These are phyloP conservation scores for Penicilliopsis zonata DNA, from an alignment of 495 filamentous ascomycete genomes.

Conservation along the genomic window DNA sequence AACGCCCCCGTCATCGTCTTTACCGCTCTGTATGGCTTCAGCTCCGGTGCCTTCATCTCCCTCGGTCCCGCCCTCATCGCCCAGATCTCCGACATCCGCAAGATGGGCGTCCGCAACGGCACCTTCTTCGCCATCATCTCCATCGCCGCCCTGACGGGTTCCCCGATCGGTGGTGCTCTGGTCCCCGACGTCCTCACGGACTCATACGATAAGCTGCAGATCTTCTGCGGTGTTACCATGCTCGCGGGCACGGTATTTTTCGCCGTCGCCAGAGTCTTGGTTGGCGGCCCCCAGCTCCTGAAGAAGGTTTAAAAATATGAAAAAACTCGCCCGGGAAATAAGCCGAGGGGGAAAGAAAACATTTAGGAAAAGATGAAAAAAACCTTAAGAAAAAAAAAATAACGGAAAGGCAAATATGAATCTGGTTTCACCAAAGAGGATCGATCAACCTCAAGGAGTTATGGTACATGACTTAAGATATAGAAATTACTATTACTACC, in stretches of 20 bases:
- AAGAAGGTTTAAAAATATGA: slow-evolving; percentile 16
- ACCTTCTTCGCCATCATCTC: slow-evolving; percentile 49
- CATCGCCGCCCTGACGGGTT: slow-evolving; percentile 55
- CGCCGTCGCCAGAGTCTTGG: slow-evolving; percentile 22
- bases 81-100: slow-evolving; percentile 58
- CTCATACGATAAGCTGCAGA: slow-evolving; percentile 44
- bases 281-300: slow-evolving; percentile 18
- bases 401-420: too few relatives aligned
- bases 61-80: slow-evolving; percentile 47
- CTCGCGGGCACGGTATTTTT: slow-evolving; percentile 37
- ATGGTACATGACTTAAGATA: too few relatives aligned
- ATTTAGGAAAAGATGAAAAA: too few relatives aligned
- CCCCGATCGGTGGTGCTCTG: slow-evolving; percentile 64
- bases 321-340: neutral
- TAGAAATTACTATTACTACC: too few relatives aligned
- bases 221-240: slow-evolving; percentile 56
- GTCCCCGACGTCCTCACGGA: slow-evolving; percentile 39
- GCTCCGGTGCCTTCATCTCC: slow-evolving; percentile 59
- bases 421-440: too few relatives aligned
- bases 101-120: slow-evolving; percentile 66
- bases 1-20: slow-evolving; percentile 56
- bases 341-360: too few relatives aligned
- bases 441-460: too few relatives aligned
- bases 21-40: slow-evolving; percentile 58
- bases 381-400: too few relatives aligned